Evolutionary conservation across 2,329 filamentous ascomycete species (phyloP).

Genomic region (Epichloe sp.): DNA sequence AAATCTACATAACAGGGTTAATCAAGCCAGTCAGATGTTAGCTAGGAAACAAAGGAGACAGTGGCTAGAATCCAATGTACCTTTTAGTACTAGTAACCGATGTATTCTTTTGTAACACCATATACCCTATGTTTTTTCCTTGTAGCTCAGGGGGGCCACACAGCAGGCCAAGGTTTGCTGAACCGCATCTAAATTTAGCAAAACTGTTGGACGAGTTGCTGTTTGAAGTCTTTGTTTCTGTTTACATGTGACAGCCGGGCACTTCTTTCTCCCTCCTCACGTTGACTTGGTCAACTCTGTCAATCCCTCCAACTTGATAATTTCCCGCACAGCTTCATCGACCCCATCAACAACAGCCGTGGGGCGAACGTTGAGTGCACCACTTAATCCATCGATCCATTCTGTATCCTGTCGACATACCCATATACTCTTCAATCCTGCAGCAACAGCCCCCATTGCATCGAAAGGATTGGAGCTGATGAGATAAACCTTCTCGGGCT

Average conservation of each 20-base stretch:
- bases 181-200: not conserved
- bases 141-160: not conserved
- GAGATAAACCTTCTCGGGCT: constrained; percentile 46
- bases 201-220: too few species aligned
- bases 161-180: not conserved
- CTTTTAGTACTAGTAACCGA: too few species aligned
- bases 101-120: too few species aligned
- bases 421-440: constrained; percentile 11
- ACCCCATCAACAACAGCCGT: not conserved
- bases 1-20: too few species aligned
- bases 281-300: too few species aligned
- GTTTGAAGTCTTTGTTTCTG: not conserved
- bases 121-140: too few species aligned
- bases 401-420: constrained; percentile 7
- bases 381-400: constrained; percentile 7
- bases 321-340: not conserved
- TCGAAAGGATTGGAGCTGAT: constrained; percentile 66
- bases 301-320: not conserved
- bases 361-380: not conserved
- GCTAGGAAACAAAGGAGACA: too few species aligned
- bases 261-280: too few species aligned
- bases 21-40: too few species aligned
- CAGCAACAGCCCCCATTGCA: constrained; percentile 43
- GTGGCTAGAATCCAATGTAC: too few species aligned
- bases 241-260: not conserved